These are phyloP conservation scores for Mortierella sp. DNA, from an alignment of 371 early-diverging fungal species.

Conservation along the genomic window DNA sequence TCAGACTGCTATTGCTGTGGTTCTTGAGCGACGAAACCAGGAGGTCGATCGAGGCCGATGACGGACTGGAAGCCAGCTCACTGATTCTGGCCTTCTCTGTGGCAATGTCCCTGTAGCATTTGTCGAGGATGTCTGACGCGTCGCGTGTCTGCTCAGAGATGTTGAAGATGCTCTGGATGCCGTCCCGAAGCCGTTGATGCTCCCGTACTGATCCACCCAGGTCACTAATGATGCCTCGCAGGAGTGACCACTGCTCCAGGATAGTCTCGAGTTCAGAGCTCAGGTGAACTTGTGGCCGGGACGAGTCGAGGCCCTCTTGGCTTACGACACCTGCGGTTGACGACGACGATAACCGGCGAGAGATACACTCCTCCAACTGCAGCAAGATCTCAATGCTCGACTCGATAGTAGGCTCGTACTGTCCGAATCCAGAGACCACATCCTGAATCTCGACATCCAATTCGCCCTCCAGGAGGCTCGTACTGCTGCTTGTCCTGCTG, in stretches of 20 bases:
- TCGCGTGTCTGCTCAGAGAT: conserved; percentile 37
- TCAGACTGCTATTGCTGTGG: conserved; percentile 18
- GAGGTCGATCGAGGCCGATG: neutral
- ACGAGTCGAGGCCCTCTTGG: neutral
- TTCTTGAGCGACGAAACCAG: conserved; percentile 15
- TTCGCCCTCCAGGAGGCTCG: conserved; percentile 5
- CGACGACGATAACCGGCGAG: conserved; percentile 14
- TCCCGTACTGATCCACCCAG: conserved; percentile 41
- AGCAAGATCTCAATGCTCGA: conserved; percentile 55
- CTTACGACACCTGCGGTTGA: neutral
- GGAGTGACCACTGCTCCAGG: conserved; percentile 33
- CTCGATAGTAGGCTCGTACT: conserved; percentile 50
- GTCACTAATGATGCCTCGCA: conserved; percentile 34
- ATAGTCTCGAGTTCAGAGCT: conserved; percentile 33
- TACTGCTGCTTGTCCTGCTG: conserved; percentile 9
- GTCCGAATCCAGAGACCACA: conserved; percentile 51
- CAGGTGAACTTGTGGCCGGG: conserved; percentile 4
- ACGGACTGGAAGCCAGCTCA: conserved; percentile 18
- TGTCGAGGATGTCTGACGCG: conserved; percentile 36
- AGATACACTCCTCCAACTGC: conserved; percentile 46
- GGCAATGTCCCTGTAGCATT: conserved; percentile 41
- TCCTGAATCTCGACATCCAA: conserved; percentile 53
- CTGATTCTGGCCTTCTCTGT: conserved; percentile 26
- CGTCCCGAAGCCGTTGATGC: conserved; percentile 54
- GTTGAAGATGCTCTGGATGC: conserved; percentile 39